These are phyloP conservation scores for Capsella bursapastoris DNA, from an alignment of 345 rosid genomes.

Conservation along the genomic window DNA sequence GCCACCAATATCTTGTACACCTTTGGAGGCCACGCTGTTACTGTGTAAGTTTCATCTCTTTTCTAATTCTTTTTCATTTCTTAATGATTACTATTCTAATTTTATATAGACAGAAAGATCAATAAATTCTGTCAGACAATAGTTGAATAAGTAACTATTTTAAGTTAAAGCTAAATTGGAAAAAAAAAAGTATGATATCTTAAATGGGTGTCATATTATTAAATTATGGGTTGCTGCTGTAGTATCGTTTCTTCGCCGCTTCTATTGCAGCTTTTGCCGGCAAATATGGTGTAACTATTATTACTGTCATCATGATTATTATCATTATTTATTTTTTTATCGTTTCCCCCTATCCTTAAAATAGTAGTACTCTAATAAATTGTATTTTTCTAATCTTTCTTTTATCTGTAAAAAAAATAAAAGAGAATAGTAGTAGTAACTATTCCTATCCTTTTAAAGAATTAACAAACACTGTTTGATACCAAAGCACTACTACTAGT, in stretches of 20 bases:
- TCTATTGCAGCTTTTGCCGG: conserved; percentile 95
- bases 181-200: conserved; percentile 19
- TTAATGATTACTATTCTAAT: conserved; percentile 10
- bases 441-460: conserved; percentile 9
- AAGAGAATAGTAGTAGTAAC: neutral
- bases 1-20: conserved; percentile 98
- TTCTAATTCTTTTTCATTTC: neutral
- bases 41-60: conserved; percentile 69
- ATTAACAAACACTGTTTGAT: conserved; percentile 9
- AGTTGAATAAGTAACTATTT: conserved; percentile 32
- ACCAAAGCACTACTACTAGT: conserved; percentile 29
- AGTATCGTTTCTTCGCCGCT: conserved; percentile 64
- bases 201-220: conserved; percentile 23
- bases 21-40: conserved; percentile 98
- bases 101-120: neutral
- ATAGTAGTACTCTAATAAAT: conserved; percentile 24
- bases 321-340: conserved; percentile 13
- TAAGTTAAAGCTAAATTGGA: conserved; percentile 26
- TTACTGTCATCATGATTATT: conserved; percentile 37
- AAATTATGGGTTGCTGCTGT: conserved; percentile 23
- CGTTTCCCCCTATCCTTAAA: conserved; percentile 22
- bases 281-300: conserved; percentile 52
- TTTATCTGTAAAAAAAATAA: neutral
- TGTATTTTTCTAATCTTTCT: neutral
- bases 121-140: conserved; percentile 39